Conservation (phyloP, 2,329 filamentous ascomycete genomes). For the Xylaria sp. region DNA sequence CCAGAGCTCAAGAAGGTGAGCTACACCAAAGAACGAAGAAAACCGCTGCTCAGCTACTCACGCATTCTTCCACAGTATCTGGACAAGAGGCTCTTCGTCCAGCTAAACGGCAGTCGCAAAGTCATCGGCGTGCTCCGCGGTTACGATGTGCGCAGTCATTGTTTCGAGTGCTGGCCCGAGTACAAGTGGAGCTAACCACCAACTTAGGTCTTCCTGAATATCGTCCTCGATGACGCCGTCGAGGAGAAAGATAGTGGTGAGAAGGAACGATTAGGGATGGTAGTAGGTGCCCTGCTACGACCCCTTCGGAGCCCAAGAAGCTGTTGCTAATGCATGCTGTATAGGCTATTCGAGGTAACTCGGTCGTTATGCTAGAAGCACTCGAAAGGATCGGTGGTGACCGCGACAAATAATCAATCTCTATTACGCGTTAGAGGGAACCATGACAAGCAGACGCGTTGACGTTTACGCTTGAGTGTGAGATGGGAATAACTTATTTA, state of each 20-base stretch:
- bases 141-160: constrained; percentile 76
- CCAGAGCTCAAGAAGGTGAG: constrained; percentile 96
- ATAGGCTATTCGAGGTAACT: constrained; percentile 94
- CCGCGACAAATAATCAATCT: constrained; percentile 42
- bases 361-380: constrained; percentile 96
- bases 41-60: constrained; percentile 20
- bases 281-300: constrained; percentile 63
- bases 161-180: neutral
- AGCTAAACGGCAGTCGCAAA: constrained; percentile 96
- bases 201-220: constrained; percentile 90
- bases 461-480: constrained; percentile 27
- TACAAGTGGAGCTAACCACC: constrained; percentile 28
- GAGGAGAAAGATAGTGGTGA: constrained; percentile 93
- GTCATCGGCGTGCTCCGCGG: constrained; percentile 93
- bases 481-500: constrained; percentile 8
- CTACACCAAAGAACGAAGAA: neutral
- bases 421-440: constrained; percentile 10
- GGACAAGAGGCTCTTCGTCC: constrained; percentile 97
- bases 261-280: constrained; percentile 90
- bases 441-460: constrained; percentile 22
- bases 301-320: neutral
- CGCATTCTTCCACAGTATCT: constrained; percentile 72
- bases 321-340: constrained; percentile 34
- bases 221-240: constrained; percentile 94
- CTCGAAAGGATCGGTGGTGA: constrained; percentile 71